These are phyloP conservation scores for Liriodendron chinense DNA, from an alignment of 164 flowering plant species.

Conservation along the genomic window DNA sequence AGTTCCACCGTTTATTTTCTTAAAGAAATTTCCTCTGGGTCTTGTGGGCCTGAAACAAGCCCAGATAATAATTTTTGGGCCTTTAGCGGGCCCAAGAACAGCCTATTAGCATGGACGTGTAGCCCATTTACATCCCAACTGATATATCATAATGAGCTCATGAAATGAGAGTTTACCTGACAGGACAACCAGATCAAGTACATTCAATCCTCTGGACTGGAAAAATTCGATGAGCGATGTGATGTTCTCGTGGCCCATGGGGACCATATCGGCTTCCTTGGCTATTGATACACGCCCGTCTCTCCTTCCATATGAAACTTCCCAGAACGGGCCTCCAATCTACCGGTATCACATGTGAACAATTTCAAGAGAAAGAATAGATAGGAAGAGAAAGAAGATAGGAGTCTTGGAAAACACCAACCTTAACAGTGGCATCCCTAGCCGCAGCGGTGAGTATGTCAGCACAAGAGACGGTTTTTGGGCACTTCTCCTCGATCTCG, in stretches of 20 bases:
- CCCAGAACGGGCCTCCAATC: conserved; percentile 65
- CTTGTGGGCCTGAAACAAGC: no score
- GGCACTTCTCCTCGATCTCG: conserved; percentile 62
- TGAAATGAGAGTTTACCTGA: conserved; percentile 42
- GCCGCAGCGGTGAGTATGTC: conserved; percentile 74
- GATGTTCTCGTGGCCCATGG: conserved; percentile 56
- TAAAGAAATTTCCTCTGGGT: no score
- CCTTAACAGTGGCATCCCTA: conserved; percentile 57
- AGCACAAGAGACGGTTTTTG: conserved; percentile 74
- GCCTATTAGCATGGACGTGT: no score
- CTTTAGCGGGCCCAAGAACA: no score
- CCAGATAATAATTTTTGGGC: no score
- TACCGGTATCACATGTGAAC: neutral
- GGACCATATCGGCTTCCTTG: conserved; percentile 51
- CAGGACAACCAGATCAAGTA: conserved; percentile 64
- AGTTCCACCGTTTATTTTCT: no score
- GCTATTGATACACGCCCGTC: conserved; percentile 60
- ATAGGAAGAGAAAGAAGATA: neutral
- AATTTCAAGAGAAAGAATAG: neutral
- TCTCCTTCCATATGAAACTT: conserved; percentile 63
- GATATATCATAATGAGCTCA: neutral
- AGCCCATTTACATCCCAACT: neutral
- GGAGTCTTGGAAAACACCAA: neutral
- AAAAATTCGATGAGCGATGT: conserved; percentile 50
- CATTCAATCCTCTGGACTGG: conserved; percentile 51